A percentile compares a stretch with the other conserved stretches of the same genome.
These are phyloP conservation scores for Stephania cephalantha DNA, from an alignment of 164 flowering plant species.

Conservation along the genomic window DNA sequence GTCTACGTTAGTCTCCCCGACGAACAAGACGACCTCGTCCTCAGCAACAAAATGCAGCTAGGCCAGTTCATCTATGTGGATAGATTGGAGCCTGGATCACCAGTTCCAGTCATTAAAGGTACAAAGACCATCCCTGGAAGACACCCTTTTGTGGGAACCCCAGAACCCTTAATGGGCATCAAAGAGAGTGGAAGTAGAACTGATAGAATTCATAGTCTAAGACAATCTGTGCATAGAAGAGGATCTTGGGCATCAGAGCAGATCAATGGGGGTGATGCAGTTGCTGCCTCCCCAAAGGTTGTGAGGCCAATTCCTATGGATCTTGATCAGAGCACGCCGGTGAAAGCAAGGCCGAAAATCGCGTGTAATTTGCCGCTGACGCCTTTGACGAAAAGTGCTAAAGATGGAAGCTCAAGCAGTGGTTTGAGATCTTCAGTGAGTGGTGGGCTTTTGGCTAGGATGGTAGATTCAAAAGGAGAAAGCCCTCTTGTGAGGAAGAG, in stretches of 20 bases:
- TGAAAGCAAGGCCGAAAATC: slow-evolving; percentile 37
- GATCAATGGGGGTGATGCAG: slow-evolving; percentile 25
- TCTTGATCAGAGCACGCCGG: slow-evolving; percentile 68
- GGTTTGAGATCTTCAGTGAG: slow-evolving; percentile 46
- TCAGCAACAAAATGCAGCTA: slow-evolving; percentile 85
- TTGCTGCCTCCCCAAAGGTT: slow-evolving; percentile 35
- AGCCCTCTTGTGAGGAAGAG: slow-evolving; percentile 63
- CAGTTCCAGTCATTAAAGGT: slow-evolving; percentile 74
- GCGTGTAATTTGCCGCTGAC: slow-evolving; percentile 14
- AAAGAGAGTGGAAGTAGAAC: slow-evolving; percentile 42
- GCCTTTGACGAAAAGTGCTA: slow-evolving; percentile 25
- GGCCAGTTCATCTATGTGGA: slow-evolving; percentile 94
- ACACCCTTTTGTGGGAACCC: slow-evolving; percentile 87
- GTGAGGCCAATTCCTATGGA: slow-evolving; percentile 63
- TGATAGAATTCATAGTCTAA: slow-evolving; percentile 11
- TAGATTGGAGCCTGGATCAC: slow-evolving; percentile 79
- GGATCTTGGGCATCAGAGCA: slow-evolving; percentile 69
- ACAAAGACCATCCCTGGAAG: slow-evolving; percentile 82
- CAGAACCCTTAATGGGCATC: slow-evolving; percentile 78
- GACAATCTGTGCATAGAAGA: slow-evolving; percentile 37
- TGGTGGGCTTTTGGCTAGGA: slow-evolving; percentile 47
- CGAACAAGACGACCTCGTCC: slow-evolving; percentile 84
- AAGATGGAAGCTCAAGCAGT: slow-evolving; percentile 11
- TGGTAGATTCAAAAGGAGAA: slow-evolving; percentile 49
- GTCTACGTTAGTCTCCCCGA: slow-evolving; percentile 72